Conservation (phyloP, 768 basidiomycete genomes). For the Pisolithus tinctorius region DNA sequence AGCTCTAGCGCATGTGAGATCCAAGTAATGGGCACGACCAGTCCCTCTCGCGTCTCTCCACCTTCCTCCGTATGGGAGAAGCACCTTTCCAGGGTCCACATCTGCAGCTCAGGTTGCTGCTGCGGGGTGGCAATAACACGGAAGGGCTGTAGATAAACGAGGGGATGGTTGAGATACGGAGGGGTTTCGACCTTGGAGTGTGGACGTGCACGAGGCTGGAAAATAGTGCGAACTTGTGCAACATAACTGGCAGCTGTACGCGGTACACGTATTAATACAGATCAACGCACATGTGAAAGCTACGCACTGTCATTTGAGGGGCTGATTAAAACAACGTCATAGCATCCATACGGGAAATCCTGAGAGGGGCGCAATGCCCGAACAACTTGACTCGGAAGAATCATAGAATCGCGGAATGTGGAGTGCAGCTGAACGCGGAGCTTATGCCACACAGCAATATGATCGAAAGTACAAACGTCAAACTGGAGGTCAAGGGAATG, state of each 20-base stretch:
- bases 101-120: too few relatives aligned
- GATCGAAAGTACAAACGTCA: background rate
- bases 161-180: background rate
- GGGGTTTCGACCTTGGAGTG: background rate
- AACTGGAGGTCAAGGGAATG: background rate
- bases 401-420: conserved; percentile 11
- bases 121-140: background rate
- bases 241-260: background rate
- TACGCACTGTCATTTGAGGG: background rate
- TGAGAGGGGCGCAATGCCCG: conserved; percentile 6
- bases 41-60: too few relatives aligned
- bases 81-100: too few relatives aligned
- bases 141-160: conserved; percentile 1
- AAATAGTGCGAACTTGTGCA: conserved; percentile 12
- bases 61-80: too few relatives aligned
- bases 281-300: background rate
- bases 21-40: too few relatives aligned
- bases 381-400: conserved; percentile 16
- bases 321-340: conserved; percentile 9
- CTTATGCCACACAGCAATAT: conserved; percentile 18
- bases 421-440: background rate
- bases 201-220: background rate
- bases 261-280: background rate
- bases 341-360: conserved; percentile 11
- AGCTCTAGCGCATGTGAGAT: too few relatives aligned